Base-by-base conservation (phyloP, 257 asterid genomes). In the Rauvolfia tetraphylla region DNA sequence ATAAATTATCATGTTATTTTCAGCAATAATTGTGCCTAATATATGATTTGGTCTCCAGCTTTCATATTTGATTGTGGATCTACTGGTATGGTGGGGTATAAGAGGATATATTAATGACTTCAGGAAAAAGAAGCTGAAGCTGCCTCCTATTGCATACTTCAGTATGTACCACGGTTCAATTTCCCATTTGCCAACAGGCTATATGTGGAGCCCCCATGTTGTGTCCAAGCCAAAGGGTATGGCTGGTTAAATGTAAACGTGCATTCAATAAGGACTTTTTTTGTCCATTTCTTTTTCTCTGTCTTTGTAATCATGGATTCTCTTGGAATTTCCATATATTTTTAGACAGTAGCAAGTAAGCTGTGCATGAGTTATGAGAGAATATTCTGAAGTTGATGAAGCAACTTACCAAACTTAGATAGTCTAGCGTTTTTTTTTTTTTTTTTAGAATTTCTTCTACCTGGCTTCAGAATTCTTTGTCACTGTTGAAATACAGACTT, bases 31-130 rank as follows among this genome's bases (percentile, higher is more conserved):
- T 80, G 27, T 83, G 29, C 23, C 41, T 71, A 72, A 44, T 38
- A 59, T 58, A 31, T 67, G 56, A 46, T 33, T 69, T 68, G 33
- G 84, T 36, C 76, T 85, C 85, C 93, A 93, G 99, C 91, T 91
- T 15, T 93, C 99, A 0, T 95, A 95, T 81, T 82, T 95, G 84
- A 90, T 93, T 38, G 99, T 95, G 91, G 99, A 95, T 86, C 85
- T 95, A 69, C 87, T 93, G 76, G 88, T 95, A 87, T 95, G 99
- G 99, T 95, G 98, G 99, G 97, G 96, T 85, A 90, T 95, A 82
- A 87, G 99, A 88, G 90, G 96, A 73, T 86, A 80, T 83, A 93
- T 95, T 67, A 95, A 95, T 76, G 91, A 95, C 85, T 95, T 93
- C 83, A 83, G 99, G 86, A 95, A 89, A 82, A 90, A 88, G 82